Base-by-base conservation (phyloP, 768 basidiomycete genomes). In the Suillus sp. region DNA sequence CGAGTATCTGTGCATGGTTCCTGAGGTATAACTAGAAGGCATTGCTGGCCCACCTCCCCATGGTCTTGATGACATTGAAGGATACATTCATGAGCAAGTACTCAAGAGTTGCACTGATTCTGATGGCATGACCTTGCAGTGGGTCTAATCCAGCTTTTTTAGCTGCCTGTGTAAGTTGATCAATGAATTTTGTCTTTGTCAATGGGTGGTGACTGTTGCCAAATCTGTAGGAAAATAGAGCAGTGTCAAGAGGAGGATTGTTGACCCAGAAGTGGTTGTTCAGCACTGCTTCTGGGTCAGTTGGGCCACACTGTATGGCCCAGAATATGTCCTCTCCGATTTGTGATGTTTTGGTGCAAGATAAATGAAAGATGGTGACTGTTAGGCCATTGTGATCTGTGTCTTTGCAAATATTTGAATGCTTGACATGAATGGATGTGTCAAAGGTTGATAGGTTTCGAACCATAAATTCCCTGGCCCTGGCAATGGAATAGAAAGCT, bases 381-480 rank as follows among this genome's bases (percentile, higher is more conserved):
- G 37, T 25, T 9, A 53, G 54, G 4, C 74, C 72, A 20, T 75
- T 65, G 1, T 71, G 54, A 42, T 79, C 78, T 7, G 4, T n/a
- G 0, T 65, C 66, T 0, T 42, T 1, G 0, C 8, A 3, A 7
- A 53, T 34, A 18, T 53, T 9, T 0, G n/a, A 25, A 2, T 14
- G 9, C 16, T 53, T 53, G n/a, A 53, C n/a, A 7, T 53, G n/a
- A 7, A 53, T 25, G n/a, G n/a, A 4, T 0, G n/a, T 6, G 9
- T 53, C 32, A 10, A 53, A 53, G n/a, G 51, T 4, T 6, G 13
- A 16, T 7, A 53, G n/a, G 2, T 5, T 53, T 6, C 1, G 73
- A 0, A 79, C 65, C 1, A 76, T 78, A 57, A 82, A 75, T 64
- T 83, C 80, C 0, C 80, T 79, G 0, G 77, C 50, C 0, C 78